Percentiles rank a stretch among this genome's conserved stretches.
phyloP scores from a whole-genome alignment of 768 basidiomycete species.

The Candolleomyces efflorescens region DNA sequence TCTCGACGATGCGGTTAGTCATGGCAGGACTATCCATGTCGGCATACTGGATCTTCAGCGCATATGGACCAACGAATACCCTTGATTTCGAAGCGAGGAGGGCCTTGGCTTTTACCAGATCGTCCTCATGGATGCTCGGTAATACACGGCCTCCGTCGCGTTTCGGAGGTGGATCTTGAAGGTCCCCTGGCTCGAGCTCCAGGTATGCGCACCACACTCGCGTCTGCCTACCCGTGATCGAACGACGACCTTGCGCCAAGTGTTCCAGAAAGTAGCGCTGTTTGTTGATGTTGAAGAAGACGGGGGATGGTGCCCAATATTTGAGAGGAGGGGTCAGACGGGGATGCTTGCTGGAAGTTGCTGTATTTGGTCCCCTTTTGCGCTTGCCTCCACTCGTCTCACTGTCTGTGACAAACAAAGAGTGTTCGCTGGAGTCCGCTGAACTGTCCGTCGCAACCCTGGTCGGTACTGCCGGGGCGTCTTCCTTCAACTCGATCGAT shows the following conservation, averaged over 20 bases:
- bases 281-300: not conserved
- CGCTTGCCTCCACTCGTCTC: too few relatives aligned
- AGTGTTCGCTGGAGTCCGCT: too few relatives aligned
- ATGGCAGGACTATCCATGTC: not conserved
- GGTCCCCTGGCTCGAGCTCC: not conserved
- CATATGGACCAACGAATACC: not conserved
- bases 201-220: not conserved
- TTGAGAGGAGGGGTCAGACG: not conserved
- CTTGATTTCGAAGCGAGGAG: not conserved
- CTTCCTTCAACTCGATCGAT: not conserved
- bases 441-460: too few relatives aligned
- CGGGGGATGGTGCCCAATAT: not conserved
- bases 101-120: not conserved
- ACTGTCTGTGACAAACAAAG: too few relatives aligned
- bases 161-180: too few relatives aligned
- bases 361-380: too few relatives aligned
- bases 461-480: too few relatives aligned
- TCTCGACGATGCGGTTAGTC: not conserved
- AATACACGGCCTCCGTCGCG: too few relatives aligned
- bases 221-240: not conserved
- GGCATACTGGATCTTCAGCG: not conserved
- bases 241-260: not conserved
- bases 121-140: not conserved
- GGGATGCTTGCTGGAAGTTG: not conserved
- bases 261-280: not conserved